phyloP scores from a whole-genome alignment of 495 filamentous ascomycete species.

The Hypoxylon rickii region DNA sequence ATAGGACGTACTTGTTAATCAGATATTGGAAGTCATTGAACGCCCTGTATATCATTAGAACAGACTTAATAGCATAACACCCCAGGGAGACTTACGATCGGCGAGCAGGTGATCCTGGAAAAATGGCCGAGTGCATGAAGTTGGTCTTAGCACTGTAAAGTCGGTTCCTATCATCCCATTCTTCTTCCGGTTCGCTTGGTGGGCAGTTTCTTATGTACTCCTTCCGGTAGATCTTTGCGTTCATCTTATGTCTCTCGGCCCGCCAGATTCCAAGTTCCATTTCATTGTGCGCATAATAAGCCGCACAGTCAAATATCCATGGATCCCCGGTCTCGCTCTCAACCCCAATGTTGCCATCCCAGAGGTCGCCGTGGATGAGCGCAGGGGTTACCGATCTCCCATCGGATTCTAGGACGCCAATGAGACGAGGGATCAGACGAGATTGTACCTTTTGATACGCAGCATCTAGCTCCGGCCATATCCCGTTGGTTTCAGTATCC shows the following conservation, averaged over 20 bases:
- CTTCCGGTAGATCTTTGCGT: not conserved
- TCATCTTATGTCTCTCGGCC: not conserved
- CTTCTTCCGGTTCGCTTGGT: not conserved
- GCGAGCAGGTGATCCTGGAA: too few relatives aligned
- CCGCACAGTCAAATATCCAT: slow-evolving; percentile 51
- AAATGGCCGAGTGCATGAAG: not conserved
- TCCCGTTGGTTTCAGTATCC: slow-evolving; percentile 1
- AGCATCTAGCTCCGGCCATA: slow-evolving; percentile 14
- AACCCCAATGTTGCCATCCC: slow-evolving; percentile 49
- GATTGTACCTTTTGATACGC: slow-evolving; percentile 23
- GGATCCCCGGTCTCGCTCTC: slow-evolving; percentile 38
- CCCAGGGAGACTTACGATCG: too few relatives aligned
- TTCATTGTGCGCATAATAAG: slow-evolving; percentile 13
- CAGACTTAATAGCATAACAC: too few relatives aligned
- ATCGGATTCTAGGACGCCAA: slow-evolving; percentile 42
- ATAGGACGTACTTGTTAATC: too few relatives aligned
- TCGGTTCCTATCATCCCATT: not conserved
- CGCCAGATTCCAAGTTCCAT: not conserved
- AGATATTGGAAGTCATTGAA: too few relatives aligned
- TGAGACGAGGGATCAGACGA: slow-evolving; percentile 42
- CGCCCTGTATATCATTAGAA: too few relatives aligned
- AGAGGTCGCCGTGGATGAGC: slow-evolving; percentile 54
- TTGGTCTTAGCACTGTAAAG: not conserved
- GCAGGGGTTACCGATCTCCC: slow-evolving; percentile 49
- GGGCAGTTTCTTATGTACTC: not conserved